Conservation (phyloP, 2,329 filamentous ascomycete species). For the Pyricularia sp. region DNA sequence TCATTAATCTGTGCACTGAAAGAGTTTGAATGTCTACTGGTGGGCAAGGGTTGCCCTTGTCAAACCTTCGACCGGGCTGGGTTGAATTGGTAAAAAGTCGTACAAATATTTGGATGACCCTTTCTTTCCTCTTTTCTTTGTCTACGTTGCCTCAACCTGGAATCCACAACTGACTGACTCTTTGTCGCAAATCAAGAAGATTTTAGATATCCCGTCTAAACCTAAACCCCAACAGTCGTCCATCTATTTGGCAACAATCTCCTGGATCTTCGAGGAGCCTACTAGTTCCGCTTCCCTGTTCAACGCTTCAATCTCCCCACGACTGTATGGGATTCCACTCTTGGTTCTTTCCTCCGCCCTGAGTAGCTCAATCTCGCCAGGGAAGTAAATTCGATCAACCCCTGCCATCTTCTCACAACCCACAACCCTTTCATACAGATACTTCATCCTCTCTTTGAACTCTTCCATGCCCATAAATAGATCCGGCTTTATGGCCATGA, state of each 20-base stretch:
- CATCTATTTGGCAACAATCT: not conserved
- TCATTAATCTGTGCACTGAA: too few relatives aligned
- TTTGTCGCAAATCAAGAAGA: too few relatives aligned
- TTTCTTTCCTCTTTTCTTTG: too few relatives aligned
- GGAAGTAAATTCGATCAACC: slow-evolving; percentile 47
- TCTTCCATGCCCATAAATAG: slow-evolving; percentile 59
- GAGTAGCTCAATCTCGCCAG: slow-evolving; percentile 42
- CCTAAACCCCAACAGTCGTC: too few relatives aligned
- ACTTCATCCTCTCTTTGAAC: slow-evolving; percentile 49
- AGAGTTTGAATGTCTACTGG: too few relatives aligned
- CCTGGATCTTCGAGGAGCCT: not conserved
- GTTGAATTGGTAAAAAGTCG: too few relatives aligned
- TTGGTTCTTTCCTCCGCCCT: slow-evolving; percentile 1
- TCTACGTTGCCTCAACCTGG: too few relatives aligned
- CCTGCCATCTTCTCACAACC: slow-evolving; percentile 40
- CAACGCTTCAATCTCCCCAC: slow-evolving; percentile 5
- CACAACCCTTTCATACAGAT: slow-evolving; percentile 39
- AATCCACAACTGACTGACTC: too few relatives aligned
- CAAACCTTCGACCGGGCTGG: too few relatives aligned
- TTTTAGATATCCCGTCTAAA: too few relatives aligned
- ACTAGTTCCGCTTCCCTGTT: slow-evolving; percentile 6
- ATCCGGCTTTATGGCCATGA: slow-evolving; percentile 61
- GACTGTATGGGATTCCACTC: slow-evolving; percentile 5
- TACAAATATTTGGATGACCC: too few relatives aligned
- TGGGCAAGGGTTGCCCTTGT: too few relatives aligned